Base-by-base conservation (phyloP, 2,329 filamentous ascomycete species). In the Mariannaea sp. region DNA sequence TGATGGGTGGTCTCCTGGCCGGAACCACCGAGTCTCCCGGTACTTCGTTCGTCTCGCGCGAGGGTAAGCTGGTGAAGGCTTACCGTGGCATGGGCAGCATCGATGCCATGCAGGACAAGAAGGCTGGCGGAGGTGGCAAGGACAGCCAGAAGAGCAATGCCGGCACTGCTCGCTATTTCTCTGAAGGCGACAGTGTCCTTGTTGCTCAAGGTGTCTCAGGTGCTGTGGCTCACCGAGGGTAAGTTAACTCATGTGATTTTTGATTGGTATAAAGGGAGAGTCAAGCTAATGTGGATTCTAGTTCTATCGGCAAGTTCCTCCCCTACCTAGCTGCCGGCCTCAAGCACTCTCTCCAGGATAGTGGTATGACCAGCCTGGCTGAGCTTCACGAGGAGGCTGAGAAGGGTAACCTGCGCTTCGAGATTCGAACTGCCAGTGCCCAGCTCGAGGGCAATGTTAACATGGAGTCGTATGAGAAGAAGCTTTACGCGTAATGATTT, bases 1-100 rank as follows among this genome's bases (percentile, higher is more conserved):
- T 99, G 94, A 99, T 99, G 94, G 94, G 94, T 68, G 95, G 94
- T 77, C 86, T 99, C 47, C 84, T 99, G 61, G 94, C 94, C 44
- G 94, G 95, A 72, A 97, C 94, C 59, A 97, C 93, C 35, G 94
- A 99, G 78, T 97, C 93, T 30, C 94, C 94, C 29, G 95, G 94
- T 61, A 92, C 93, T 62, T 97, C 95, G 64, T 97, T 96, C 70
- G 91, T 99, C 65, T 96, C 90, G 69, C 88, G 90, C 56, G 93
- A 97, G 76, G 94, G 94, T 61, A 95, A 97, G 82, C 87, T 99
- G 49, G 93, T 99, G 75, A 99, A 99, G 83, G 92, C 94, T 33
- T 99, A 99, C 82, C 90, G 94, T 75, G 94, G 94, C 56, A 99
- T 99, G 94, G 94, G 94, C 64, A 92, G 88, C 75, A 99, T 99